Percentiles rank a stretch among this genome's conserved stretches.
Conservation (phyloP, 2,329 filamentous ascomycete species). For the Teratosphaeria gauchensis region DNA sequence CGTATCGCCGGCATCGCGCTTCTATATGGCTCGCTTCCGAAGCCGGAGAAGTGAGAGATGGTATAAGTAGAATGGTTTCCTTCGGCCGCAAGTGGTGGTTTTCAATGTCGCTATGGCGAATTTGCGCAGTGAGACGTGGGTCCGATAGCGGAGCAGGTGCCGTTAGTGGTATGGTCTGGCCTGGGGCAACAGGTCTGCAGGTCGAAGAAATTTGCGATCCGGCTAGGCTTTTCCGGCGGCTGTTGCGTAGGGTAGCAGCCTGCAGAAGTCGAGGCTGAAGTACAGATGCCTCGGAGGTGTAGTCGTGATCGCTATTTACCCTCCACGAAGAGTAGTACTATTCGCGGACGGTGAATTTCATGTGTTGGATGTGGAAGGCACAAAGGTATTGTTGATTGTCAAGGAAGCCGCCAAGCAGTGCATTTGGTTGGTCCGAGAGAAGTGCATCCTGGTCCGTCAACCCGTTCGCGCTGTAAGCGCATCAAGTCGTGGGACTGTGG, state of each 20-base stretch:
- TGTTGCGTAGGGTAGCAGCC: background rate
- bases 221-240: background rate
- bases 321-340: no score
- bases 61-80: background rate
- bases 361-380: background rate
- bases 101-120: background rate
- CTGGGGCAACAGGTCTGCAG: background rate
- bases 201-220: background rate
- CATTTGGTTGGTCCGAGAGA: background rate
- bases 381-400: background rate
- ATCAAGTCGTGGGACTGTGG: background rate
- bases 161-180: background rate
- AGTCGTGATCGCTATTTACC: background rate
- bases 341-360: background rate
- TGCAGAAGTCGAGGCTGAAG: background rate
- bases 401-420: no score
- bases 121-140: background rate
- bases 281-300: background rate
- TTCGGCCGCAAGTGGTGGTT: background rate
- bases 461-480: background rate
- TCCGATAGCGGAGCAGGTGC: background rate
- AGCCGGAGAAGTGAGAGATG: background rate
- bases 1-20: conserved; percentile 2
- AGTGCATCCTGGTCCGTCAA: background rate
- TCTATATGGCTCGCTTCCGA: background rate